A percentile compares a stretch with the other conserved stretches of the same genome.
These are phyloP conservation scores for Malus hybrid DNA, from an alignment of 331 rosid genomes.

Conservation along the genomic window DNA sequence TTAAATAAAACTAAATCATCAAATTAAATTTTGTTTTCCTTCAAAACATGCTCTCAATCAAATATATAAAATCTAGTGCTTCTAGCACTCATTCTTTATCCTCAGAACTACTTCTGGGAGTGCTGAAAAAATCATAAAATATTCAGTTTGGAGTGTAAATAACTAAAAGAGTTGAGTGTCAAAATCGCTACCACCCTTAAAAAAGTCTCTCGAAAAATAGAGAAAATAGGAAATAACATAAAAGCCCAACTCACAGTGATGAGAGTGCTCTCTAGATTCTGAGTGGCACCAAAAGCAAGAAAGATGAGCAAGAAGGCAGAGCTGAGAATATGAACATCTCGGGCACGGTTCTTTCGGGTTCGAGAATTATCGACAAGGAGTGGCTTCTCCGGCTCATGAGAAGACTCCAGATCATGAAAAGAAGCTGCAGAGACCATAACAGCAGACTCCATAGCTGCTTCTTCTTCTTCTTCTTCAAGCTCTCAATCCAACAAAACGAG, in stretches of 20 bases:
- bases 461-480: background rate
- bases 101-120: background rate
- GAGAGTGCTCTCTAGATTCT: conserved; percentile 76
- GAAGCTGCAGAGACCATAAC: conserved; percentile 39
- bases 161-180: background rate
- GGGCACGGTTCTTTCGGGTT: conserved; percentile 13
- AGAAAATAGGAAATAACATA: background rate
- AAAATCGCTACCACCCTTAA: background rate
- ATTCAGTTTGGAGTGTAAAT: no score
- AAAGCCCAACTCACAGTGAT: conserved; percentile 48
- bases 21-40: no score
- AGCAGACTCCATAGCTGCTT: background rate
- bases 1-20: no score
- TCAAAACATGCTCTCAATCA: no score
- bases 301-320: conserved; percentile 64
- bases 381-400: conserved; percentile 54
- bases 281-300: conserved; percentile 88
- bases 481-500: background rate
- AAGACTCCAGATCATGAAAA: background rate
- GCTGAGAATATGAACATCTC: conserved; percentile 67
- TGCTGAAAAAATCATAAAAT: background rate
- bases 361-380: conserved; percentile 27
- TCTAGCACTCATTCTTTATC: background rate
- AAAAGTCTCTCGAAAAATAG: background rate
- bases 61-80: background rate